Conservation (phyloP, 2,329 filamentous ascomycete species). For the Talaromyces sp. region DNA sequence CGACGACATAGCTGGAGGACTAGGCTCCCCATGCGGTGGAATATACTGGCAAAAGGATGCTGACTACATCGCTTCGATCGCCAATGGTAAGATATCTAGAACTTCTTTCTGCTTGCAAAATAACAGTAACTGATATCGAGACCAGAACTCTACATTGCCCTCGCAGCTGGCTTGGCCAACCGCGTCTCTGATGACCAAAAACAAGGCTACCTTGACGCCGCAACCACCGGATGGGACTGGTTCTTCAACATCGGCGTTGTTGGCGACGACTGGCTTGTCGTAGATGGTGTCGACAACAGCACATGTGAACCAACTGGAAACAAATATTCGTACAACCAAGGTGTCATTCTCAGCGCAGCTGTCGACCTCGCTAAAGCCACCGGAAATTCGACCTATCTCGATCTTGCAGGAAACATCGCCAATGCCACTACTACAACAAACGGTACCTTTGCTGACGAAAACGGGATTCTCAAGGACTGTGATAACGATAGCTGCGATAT, state of each 20-base stretch:
- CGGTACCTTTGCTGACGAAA: background rate
- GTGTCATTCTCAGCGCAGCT: background rate
- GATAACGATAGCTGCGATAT: background rate
- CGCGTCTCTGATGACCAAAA: background rate
- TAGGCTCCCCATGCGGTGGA: background rate
- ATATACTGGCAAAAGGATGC: background rate
- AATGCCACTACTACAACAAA: background rate
- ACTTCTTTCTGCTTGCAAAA: background rate
- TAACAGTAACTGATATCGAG: background rate
- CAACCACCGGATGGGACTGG: background rate
- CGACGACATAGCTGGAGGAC: background rate
- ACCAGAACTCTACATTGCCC: background rate
- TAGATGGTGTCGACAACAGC: background rate
- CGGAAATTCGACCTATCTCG: slow-evolving; percentile 2
- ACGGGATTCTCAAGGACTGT: background rate
- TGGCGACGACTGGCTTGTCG: background rate
- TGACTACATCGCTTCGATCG: background rate
- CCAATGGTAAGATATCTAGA: background rate
- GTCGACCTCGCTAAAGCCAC: background rate
- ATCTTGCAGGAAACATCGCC: background rate
- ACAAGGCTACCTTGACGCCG: background rate
- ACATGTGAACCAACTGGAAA: background rate
- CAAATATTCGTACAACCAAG: background rate
- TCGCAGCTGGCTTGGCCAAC: background rate
- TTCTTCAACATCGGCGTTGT: slow-evolving; percentile 2